Conservation (phyloP, 2,329 filamentous ascomycete species). For the Penicillium italicum region DNA sequence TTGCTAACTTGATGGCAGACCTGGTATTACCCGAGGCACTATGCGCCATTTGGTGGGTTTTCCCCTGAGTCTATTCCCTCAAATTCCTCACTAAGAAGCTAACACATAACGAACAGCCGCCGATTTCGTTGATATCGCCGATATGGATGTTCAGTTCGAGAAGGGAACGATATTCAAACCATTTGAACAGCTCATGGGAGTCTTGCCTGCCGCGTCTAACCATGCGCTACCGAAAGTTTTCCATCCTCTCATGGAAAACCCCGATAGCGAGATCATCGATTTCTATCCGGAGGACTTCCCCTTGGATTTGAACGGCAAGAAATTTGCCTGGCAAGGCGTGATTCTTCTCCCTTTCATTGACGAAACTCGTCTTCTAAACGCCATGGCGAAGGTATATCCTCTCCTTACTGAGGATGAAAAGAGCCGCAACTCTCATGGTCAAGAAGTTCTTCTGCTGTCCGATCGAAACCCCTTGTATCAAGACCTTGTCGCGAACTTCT, state of each 20-base stretch:
- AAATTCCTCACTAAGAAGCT: not conserved
- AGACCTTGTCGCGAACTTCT: slow-evolving; percentile 78
- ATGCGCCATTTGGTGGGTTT: slow-evolving; percentile 70
- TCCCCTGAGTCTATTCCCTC: not conserved
- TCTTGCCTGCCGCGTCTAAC: slow-evolving; percentile 86
- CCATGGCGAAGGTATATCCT: slow-evolving; percentile 79
- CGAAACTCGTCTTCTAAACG: slow-evolving; percentile 75
- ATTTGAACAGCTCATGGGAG: slow-evolving; percentile 98
- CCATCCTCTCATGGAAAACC: slow-evolving; percentile 82
- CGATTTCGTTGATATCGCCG: slow-evolving; percentile 80
- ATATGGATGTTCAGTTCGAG: slow-evolving; percentile 76
- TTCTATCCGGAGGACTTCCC: slow-evolving; percentile 96
- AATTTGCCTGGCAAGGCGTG: slow-evolving; percentile 96
- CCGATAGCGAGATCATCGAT: slow-evolving; percentile 88
- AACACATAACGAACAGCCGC: slow-evolving; percentile 53
- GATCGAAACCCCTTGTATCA: slow-evolving; percentile 83
- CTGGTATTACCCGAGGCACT: slow-evolving; percentile 99
- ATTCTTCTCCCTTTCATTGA: slow-evolving; percentile 94
- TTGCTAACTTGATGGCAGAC: slow-evolving; percentile 44
- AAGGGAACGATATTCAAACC: slow-evolving; percentile 83
- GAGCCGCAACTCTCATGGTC: slow-evolving; percentile 73
- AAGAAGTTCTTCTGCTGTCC: slow-evolving; percentile 78
- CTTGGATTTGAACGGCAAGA: slow-evolving; percentile 94
- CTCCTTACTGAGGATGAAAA: slow-evolving; percentile 72
- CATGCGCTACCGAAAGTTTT: slow-evolving; percentile 87